phyloP scores from a whole-genome alignment of 2,329 filamentous ascomycete genomes.

The Diaporthe sp. region DNA sequence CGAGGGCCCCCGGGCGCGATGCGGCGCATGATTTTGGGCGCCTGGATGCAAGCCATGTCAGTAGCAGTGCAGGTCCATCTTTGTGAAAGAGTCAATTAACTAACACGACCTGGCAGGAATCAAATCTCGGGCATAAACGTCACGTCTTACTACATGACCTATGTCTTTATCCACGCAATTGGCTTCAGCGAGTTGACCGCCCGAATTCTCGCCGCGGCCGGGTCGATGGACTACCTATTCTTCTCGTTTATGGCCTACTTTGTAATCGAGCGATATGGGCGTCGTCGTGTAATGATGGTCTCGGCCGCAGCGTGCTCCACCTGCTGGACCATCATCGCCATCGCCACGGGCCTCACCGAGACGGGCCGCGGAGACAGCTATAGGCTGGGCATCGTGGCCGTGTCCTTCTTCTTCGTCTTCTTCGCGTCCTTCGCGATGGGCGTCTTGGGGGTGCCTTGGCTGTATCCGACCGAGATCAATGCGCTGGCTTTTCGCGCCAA shows the following conservation, averaged over 20 bases:
- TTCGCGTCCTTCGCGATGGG: conserved; percentile 47
- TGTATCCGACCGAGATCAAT: conserved; percentile 51
- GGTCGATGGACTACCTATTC: conserved; percentile 53
- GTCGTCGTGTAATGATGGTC: conserved; percentile 46
- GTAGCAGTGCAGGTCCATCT: neutral
- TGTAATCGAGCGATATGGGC: conserved; percentile 50
- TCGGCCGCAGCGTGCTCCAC: conserved; percentile 41
- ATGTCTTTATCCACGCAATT: conserved; percentile 58
- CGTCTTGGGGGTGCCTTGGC: conserved; percentile 43
- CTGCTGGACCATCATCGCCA: conserved; percentile 44
- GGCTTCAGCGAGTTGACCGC: conserved; percentile 46
- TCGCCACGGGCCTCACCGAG: conserved; percentile 40
- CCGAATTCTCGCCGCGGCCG: conserved; percentile 58
- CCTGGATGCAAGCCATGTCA: conserved; percentile 52
- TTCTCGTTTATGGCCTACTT: conserved; percentile 42
- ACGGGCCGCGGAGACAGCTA: conserved; percentile 38
- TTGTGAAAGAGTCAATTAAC: neutral
- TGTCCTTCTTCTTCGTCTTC: conserved; percentile 49
- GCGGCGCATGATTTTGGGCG: conserved; percentile 49
- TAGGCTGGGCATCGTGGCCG: conserved; percentile 42
- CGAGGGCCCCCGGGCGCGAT: conserved; percentile 43
- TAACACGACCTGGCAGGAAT: conserved; percentile 43
- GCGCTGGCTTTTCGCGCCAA: conserved; percentile 51
- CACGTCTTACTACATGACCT: conserved; percentile 45
- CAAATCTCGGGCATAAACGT: conserved; percentile 37